A percentile compares a stretch with the other conserved stretches of the same genome.
phyloP scores from a whole-genome alignment of 129 eudicot species.

The Arctium lappa region DNA sequence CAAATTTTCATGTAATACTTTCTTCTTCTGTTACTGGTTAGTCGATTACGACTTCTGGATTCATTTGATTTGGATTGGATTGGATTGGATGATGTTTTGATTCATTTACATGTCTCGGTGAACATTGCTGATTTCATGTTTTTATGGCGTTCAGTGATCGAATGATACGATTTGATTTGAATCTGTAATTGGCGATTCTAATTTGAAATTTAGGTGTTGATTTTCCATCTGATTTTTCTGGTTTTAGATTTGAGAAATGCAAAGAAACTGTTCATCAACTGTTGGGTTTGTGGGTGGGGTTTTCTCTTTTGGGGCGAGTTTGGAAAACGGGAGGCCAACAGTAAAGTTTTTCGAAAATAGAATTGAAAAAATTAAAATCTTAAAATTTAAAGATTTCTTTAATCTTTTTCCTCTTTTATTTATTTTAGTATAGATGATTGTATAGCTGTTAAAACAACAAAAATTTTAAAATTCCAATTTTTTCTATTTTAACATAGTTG shows the following conservation, averaged over 20 bases:
- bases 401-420: too few relatives aligned
- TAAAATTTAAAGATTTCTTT: too few relatives aligned
- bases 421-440: too few relatives aligned
- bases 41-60: constrained; percentile 9
- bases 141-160: neutral
- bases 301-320: neutral
- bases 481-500: too few relatives aligned
- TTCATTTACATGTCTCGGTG: neutral
- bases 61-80: neutral
- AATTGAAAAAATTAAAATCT: too few relatives aligned
- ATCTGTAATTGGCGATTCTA: neutral
- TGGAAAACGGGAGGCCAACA: neutral
- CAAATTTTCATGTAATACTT: neutral
- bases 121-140: neutral
- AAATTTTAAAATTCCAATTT: too few relatives aligned
- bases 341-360: too few relatives aligned
- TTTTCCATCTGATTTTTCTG: too few relatives aligned
- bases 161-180: neutral
- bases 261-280: neutral
- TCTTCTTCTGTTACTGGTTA: constrained; percentile 1
- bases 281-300: neutral
- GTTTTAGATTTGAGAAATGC: neutral
- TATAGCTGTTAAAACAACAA: too few relatives aligned
- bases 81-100: neutral
- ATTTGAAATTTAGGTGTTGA: neutral